These are phyloP conservation scores for Tremellales sp. DNA, from an alignment of 1,284 basidiomycete genomes.

Conservation along the genomic window DNA sequence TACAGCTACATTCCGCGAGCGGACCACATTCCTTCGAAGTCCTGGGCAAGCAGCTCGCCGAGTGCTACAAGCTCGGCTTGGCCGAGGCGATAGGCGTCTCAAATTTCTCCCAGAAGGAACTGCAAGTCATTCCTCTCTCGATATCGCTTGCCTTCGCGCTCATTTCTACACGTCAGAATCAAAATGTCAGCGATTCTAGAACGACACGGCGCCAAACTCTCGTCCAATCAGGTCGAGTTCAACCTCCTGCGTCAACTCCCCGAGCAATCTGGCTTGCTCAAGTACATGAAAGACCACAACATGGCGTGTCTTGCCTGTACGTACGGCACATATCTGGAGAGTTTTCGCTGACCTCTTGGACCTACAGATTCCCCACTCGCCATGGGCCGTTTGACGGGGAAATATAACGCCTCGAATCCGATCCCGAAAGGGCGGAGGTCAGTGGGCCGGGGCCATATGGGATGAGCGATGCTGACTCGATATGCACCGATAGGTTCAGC, in stretches of 20 bases:
- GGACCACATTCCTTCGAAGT: slow-evolving; percentile 30
- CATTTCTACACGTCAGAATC: slow-evolving; percentile 18
- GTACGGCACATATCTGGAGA: too few relatives aligned
- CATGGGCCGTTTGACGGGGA: slow-evolving; percentile 44
- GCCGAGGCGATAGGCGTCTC: slow-evolving; percentile 38
- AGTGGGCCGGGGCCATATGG: too few relatives aligned
- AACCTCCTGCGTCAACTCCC: slow-evolving; percentile 38
- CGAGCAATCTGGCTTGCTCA: slow-evolving; percentile 35
- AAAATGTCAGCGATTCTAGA: slow-evolving; percentile 34
- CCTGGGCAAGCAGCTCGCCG: slow-evolving; percentile 30
- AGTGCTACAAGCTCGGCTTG: slow-evolving; percentile 37
- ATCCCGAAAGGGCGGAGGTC: slow-evolving; percentile 29
- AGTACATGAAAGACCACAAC: slow-evolving; percentile 39
- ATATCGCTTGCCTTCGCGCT: neutral
- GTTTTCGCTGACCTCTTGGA: too few relatives aligned
- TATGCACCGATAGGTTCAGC: too few relatives aligned
- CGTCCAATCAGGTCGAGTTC: slow-evolving; percentile 45
- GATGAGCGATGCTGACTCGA: too few relatives aligned
- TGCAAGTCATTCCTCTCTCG: slow-evolving; percentile 24
- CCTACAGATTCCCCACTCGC: slow-evolving; percentile 45
- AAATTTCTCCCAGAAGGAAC: slow-evolving; percentile 38
- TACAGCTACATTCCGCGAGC: slow-evolving; percentile 33
- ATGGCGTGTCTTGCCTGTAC: slow-evolving; percentile 40
- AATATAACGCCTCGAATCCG: slow-evolving; percentile 41
- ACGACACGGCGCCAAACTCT: slow-evolving; percentile 33